A percentile compares a stretch with the other conserved stretches of the same genome.
phyloP scores from a whole-genome alignment of 1,139 yeast species.

The Candida neerlandica region DNA sequence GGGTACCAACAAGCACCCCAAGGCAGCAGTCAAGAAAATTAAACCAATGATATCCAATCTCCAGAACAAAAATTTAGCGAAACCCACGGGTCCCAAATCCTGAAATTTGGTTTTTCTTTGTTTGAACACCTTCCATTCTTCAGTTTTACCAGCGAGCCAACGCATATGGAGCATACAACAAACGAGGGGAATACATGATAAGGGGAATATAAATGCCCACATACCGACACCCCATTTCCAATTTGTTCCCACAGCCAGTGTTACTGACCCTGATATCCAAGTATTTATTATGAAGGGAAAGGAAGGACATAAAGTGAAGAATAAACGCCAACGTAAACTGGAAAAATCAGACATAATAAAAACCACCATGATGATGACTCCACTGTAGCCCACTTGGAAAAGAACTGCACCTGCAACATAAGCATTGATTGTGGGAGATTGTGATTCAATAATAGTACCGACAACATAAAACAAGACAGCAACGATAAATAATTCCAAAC shows the following conservation, averaged over 20 bases:
- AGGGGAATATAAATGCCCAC: constrained; percentile 46
- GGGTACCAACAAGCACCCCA: constrained; percentile 43
- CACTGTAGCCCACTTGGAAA: constrained; percentile 71
- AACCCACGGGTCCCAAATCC: constrained; percentile 26
- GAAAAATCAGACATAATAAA: constrained; percentile 68
- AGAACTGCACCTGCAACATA: constrained; percentile 77
- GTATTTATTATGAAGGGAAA: constrained; percentile 75
- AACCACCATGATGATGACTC: constrained; percentile 57
- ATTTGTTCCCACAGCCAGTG: constrained; percentile 26
- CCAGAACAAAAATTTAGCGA: constrained; percentile 34
- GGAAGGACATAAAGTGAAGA: constrained; percentile 63
- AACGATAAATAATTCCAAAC: constrained; percentile 56
- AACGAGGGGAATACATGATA: constrained; percentile 36
- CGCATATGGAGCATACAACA: constrained; percentile 37
- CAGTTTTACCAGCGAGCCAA: constrained; percentile 34
- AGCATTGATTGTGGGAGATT: constrained; percentile 62
- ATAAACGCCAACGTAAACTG: constrained; percentile 68
- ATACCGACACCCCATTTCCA: constrained; percentile 54
- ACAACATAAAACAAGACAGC: constrained; percentile 63
- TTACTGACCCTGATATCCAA: constrained; percentile 69
- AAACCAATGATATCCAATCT: constrained; percentile 38
- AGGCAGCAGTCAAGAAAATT: constrained; percentile 29
- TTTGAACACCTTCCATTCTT: constrained; percentile 34
- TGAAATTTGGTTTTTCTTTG: constrained; percentile 24
- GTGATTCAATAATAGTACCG: constrained; percentile 73